These are phyloP conservation scores for Arctostaphylos glauca DNA, from an alignment of 148 eudicot genomes.

Conservation along the genomic window DNA sequence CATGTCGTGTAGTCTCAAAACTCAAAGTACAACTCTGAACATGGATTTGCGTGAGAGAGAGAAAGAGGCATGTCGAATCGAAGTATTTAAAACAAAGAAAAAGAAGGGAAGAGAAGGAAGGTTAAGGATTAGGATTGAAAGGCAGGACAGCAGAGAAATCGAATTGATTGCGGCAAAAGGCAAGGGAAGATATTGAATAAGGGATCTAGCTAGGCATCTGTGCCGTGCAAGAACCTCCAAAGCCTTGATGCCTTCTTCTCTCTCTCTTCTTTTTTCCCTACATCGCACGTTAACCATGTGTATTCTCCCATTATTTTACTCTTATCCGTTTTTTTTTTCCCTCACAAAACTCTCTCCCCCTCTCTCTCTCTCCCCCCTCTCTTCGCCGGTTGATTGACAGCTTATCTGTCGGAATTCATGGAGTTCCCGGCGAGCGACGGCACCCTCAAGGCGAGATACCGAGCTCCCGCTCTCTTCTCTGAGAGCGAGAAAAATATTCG, in stretches of 20 bases:
- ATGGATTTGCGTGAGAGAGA: background rate
- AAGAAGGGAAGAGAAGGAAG: background rate
- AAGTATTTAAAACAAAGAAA: background rate
- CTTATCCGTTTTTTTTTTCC: background rate
- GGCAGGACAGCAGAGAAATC: slow-evolving; percentile 6
- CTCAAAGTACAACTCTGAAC: background rate
- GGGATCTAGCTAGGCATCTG: slow-evolving; percentile 57
- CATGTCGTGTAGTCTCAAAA: slow-evolving; percentile 7
- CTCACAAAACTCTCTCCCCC: background rate
- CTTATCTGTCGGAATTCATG: slow-evolving; percentile 25
- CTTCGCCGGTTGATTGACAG: background rate
- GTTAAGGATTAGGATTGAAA: background rate
- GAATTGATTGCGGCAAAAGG: slow-evolving; percentile 83
- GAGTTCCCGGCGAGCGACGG: slow-evolving; percentile 20
- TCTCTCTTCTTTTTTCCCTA: slow-evolving; percentile 27
- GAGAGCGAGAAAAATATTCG: background rate
- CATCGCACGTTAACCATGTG: slow-evolving; percentile 69
- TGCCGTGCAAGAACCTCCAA: slow-evolving; percentile 74
- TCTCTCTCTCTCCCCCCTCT: background rate
- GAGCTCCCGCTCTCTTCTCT: background rate
- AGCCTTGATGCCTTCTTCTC: slow-evolving; percentile 28
- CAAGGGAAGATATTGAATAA: slow-evolving; percentile 41
- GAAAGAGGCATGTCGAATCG: background rate
- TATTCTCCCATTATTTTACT: slow-evolving; percentile 14
- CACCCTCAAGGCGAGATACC: no score